Conservation (phyloP, 257 asterid species). For the Catharanthus roseus region DNA sequence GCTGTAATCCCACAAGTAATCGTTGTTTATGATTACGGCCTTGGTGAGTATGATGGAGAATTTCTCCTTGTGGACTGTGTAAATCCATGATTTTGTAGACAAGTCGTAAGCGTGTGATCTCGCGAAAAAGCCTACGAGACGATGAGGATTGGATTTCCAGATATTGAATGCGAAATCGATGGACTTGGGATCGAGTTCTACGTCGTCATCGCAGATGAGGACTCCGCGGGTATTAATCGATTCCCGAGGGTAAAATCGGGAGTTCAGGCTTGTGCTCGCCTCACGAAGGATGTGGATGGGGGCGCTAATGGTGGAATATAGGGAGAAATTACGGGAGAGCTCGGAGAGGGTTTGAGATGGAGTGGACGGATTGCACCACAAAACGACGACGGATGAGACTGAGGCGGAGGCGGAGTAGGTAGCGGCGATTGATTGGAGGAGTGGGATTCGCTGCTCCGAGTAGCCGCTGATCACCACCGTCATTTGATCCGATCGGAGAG, state of each 20-base stretch:
- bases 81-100: conserved; percentile 54
- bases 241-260: conserved; percentile 64
- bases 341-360: conserved; percentile 37
- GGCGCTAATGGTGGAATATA: conserved; percentile 24
- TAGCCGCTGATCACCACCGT: conserved; percentile 85
- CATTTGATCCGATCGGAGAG: conserved; percentile 60
- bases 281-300: conserved; percentile 45
- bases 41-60: conserved; percentile 80
- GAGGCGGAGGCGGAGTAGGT: conserved; percentile 60
- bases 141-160: conserved; percentile 66
- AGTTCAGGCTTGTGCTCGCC: conserved; percentile 65
- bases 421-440: conserved; percentile 59
- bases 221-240: conserved; percentile 54
- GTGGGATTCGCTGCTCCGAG: conserved; percentile 78
- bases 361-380: conserved; percentile 87
- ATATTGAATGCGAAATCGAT: conserved; percentile 58
- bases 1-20: conserved; percentile 52
- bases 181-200: conserved; percentile 48
- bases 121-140: conserved; percentile 66
- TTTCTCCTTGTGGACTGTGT: conserved; percentile 60
- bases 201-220: conserved; percentile 87
- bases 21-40: conserved; percentile 48
- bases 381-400: conserved; percentile 53
- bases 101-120: conserved; percentile 81
- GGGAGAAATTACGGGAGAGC: conserved; percentile 54